These are phyloP conservation scores for Calonectria ilicicola DNA, from an alignment of 2,329 filamentous ascomycete species.

Conservation along the genomic window DNA sequence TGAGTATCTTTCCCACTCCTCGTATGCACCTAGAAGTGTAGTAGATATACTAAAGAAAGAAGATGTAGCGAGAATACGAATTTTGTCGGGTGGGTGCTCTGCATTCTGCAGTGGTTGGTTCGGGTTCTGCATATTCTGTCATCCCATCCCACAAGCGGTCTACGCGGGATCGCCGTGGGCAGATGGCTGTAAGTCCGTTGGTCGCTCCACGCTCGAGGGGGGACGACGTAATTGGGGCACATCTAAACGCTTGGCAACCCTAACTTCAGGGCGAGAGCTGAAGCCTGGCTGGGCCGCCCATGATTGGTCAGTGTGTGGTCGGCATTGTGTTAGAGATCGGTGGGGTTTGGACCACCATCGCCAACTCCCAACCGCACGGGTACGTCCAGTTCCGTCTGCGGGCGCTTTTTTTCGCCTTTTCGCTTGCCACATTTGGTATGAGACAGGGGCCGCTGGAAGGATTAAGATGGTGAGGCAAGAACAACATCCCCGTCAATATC, in stretches of 20 bases:
- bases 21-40: neutral
- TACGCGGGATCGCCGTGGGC: neutral
- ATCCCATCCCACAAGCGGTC: neutral
- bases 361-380: neutral
- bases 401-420: neutral
- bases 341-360: neutral
- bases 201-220: neutral
- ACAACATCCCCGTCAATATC: neutral
- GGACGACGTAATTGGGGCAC: neutral
- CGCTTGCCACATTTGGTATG: neutral
- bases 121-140: neutral
- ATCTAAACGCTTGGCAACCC: constrained; percentile 8
- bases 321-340: constrained; percentile 17
- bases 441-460: neutral
- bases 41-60: neutral
- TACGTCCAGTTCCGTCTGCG: neutral
- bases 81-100: neutral
- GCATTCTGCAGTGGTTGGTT: neutral
- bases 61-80: neutral
- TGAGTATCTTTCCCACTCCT: neutral
- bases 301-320: neutral
- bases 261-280: neutral
- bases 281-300: neutral
- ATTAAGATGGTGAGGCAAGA: neutral
- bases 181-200: neutral